Conservation (phyloP, 352 stramenopile species). For the Globisporangium uncinulatum region DNA sequence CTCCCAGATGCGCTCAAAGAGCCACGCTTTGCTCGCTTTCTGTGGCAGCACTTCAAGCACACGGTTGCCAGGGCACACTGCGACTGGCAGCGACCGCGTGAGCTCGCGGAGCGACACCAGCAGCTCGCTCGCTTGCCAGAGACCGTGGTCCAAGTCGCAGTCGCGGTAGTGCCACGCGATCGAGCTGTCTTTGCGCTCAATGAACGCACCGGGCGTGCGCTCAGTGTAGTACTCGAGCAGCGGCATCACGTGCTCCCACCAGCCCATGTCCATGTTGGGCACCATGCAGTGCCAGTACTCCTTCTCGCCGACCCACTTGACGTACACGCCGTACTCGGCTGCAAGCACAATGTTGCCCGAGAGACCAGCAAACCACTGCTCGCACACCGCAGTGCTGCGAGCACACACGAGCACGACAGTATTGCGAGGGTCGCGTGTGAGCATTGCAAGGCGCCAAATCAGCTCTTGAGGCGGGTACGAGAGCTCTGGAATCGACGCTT, state of each 20-base stretch:
- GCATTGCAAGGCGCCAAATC: slow-evolving; percentile 80
- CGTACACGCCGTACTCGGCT: slow-evolving; percentile 76
- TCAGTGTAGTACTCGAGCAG: slow-evolving; percentile 83
- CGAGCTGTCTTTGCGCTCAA: slow-evolving; percentile 81
- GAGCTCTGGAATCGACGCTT: slow-evolving; percentile 83
- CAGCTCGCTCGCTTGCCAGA: slow-evolving; percentile 90
- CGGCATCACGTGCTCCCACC: slow-evolving; percentile 75
- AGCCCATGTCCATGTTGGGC: slow-evolving; percentile 71
- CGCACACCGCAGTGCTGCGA: slow-evolving; percentile 60
- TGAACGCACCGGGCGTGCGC: slow-evolving; percentile 75
- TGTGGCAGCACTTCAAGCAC: slow-evolving; percentile 73
- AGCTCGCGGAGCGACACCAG: slow-evolving; percentile 73
- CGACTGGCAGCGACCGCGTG: slow-evolving; percentile 62
- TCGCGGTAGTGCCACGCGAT: slow-evolving; percentile 90
- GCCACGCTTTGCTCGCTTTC: slow-evolving; percentile 73
- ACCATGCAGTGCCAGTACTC: slow-evolving; percentile 77
- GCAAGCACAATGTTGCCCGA: slow-evolving; percentile 61
- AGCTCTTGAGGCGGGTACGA: slow-evolving; percentile 80
- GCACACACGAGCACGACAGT: slow-evolving; percentile 74
- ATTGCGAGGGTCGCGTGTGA: slow-evolving; percentile 68
- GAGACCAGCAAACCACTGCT: slow-evolving; percentile 75
- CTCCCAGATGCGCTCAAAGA: slow-evolving; percentile 83
- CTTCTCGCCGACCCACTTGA: slow-evolving; percentile 61
- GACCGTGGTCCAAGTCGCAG: slow-evolving; percentile 79
- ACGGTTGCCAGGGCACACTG: slow-evolving; percentile 68